phyloP scores from a whole-genome alignment of 2,329 filamentous ascomycete genomes.

The Microcera coccophila region DNA sequence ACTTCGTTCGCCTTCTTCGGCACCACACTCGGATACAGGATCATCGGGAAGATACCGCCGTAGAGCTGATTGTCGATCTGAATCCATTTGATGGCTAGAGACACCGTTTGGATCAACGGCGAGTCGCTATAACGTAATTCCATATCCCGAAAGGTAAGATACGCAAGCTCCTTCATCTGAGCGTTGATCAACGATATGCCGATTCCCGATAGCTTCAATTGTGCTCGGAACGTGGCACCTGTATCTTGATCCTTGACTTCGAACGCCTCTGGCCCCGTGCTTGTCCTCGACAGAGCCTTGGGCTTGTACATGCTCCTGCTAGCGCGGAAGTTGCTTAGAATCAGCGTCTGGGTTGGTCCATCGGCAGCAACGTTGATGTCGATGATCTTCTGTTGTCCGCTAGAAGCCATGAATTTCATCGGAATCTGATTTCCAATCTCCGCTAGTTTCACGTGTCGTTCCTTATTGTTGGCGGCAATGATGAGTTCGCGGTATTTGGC shows the following conservation, averaged over 20 bases:
- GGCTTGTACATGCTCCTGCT: slow-evolving; percentile 85
- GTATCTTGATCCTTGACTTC: slow-evolving; percentile 92
- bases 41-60: slow-evolving; percentile 94
- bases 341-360: slow-evolving; percentile 89
- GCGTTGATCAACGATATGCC: slow-evolving; percentile 92
- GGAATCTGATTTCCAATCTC: slow-evolving; percentile 96
- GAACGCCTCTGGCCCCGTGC: slow-evolving; percentile 58
- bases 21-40: slow-evolving; percentile 95
- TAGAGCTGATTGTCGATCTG: slow-evolving; percentile 99
- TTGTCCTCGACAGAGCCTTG: slow-evolving; percentile 48
- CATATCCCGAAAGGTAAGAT: slow-evolving; percentile 87
- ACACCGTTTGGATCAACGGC: slow-evolving; percentile 86
- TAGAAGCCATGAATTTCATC: slow-evolving; percentile 74
- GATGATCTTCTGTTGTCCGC: slow-evolving; percentile 77
- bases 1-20: slow-evolving; percentile 96
- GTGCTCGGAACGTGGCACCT: slow-evolving; percentile 81
- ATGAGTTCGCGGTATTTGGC: slow-evolving; percentile 95
- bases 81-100: slow-evolving; percentile 93
- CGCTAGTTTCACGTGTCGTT: slow-evolving; percentile 88
- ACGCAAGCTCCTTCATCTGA: slow-evolving; percentile 87
- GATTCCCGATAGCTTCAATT: slow-evolving; percentile 82
- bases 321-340: slow-evolving; percentile 87
- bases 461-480: slow-evolving; percentile 50
- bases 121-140: slow-evolving; percentile 90
- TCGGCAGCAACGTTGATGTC: slow-evolving; percentile 95